These are phyloP conservation scores for Myxozyma sirexii DNA, from an alignment of 805 yeast genomes.

Conservation along the genomic window DNA sequence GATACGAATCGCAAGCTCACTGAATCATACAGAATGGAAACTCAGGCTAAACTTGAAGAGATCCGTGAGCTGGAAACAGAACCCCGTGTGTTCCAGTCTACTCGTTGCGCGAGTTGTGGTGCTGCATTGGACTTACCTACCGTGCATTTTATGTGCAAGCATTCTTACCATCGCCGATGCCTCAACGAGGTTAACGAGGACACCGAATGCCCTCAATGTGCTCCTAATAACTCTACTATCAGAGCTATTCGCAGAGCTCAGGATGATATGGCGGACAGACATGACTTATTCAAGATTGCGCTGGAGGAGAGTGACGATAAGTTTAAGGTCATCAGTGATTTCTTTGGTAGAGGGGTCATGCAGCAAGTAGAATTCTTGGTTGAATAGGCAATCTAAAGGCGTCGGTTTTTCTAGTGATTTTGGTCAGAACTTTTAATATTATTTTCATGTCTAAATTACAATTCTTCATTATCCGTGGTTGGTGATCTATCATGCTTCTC, in stretches of 20 bases:
- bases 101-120: conserved; percentile 67
- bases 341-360: conserved; percentile 86
- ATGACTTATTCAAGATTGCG: conserved; percentile 62
- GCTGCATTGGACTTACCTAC: conserved; percentile 72
- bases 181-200: conserved; percentile 44
- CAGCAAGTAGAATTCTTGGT: conserved; percentile 43
- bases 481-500: neutral
- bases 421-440: neutral
- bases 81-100: conserved; percentile 60
- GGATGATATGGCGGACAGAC: conserved; percentile 60
- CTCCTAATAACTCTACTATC: conserved; percentile 69
- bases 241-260: conserved; percentile 61
- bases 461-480: neutral
- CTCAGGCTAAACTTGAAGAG: conserved; percentile 55
- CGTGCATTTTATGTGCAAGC: conserved; percentile 82
- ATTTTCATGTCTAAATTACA: neutral
- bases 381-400: conserved; percentile 2
- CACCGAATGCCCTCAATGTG: conserved; percentile 71
- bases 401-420: conserved; percentile 1
- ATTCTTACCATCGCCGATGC: conserved; percentile 84
- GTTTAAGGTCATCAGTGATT: conserved; percentile 76
- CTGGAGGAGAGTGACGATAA: conserved; percentile 58
- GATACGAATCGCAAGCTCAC: conserved; percentile 67
- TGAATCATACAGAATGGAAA: conserved; percentile 67
- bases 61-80: conserved; percentile 54